phyloP scores from a whole-genome alignment of 768 basidiomycete species.

The Lepiota venenata region DNA sequence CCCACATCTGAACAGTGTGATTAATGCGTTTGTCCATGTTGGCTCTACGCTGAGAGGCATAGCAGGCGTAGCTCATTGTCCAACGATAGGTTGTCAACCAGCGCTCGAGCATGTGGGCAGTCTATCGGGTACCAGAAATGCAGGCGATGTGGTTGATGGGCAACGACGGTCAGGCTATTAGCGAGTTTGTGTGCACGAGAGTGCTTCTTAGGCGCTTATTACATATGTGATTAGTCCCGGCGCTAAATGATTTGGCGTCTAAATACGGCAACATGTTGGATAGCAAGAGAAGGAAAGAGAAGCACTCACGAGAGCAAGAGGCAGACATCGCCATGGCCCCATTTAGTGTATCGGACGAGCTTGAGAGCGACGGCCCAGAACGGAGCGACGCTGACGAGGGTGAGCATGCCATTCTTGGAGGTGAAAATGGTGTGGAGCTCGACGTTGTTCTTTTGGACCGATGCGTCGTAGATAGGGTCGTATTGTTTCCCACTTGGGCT shows the following conservation, averaged over 20 bases:
- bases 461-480: slow-evolving; percentile 60
- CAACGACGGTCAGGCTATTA: slow-evolving; percentile 22
- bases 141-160: slow-evolving; percentile 56
- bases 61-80: slow-evolving; percentile 59
- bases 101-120: slow-evolving; percentile 43
- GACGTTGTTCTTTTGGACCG: slow-evolving; percentile 48
- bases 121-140: slow-evolving; percentile 54
- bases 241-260: not conserved
- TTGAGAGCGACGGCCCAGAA: slow-evolving; percentile 75
- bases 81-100: slow-evolving; percentile 60
- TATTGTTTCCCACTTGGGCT: slow-evolving; percentile 31
- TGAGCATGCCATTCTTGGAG: slow-evolving; percentile 47
- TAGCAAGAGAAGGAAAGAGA: slow-evolving; percentile 14
- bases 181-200: slow-evolving; percentile 16
- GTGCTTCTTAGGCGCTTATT: not conserved
- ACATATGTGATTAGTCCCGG: no score
- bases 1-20: slow-evolving; percentile 49
- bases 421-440: slow-evolving; percentile 54
- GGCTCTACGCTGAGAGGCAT: slow-evolving; percentile 38
- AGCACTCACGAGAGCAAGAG: slow-evolving; percentile 60
- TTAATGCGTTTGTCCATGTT: slow-evolving; percentile 49
- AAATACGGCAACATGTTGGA: not conserved
- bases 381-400: slow-evolving; percentile 59
- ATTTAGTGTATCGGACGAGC: slow-evolving; percentile 60
- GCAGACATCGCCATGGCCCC: slow-evolving; percentile 64